Base-by-base conservation (phyloP, 2,329 filamentous ascomycete species). In the Exophiala aquamarina region DNA sequence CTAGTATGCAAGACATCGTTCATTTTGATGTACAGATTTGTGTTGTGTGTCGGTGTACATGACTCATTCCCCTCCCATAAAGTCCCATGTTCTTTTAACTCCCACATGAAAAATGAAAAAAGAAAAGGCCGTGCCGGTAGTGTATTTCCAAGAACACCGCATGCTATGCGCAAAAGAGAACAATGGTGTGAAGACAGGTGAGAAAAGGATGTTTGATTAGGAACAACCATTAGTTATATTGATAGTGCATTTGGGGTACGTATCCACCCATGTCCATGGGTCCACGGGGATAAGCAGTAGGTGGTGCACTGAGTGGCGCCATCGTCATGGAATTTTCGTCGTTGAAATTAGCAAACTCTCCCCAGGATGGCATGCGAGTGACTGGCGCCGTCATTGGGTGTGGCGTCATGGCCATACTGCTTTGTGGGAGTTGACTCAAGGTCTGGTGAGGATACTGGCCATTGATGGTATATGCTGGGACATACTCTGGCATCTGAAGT, bases 261-360 rank as follows among this genome's bases (percentile, higher is more conserved):
- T 48, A 59, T 11, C 56, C 55, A 40, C 36, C 44, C 26, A 47
- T 34, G 29, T 52, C 48, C 13, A 54, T 45, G n/a, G 37, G 41
- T 15, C 46, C 46, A 18, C 54, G 55, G 15, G 49, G 51, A 26
- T 57, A 59, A 2, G 43, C 50, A 11, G 46, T 47, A 10, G 55
- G 54, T 29, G 55, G 55, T 34, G 57, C 57, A 39, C 51, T 58
- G 20, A 54, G 49, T 5, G 66, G 52, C 3, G 60, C 47, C 13
- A 58, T 62, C 6, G 61, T 62, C 13, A 63, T 57, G 3, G 64
- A 55, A 42, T 59, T 48, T 11, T 59, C 47, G 35, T 61, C 55
- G 21, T 63, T 54, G 23, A 66, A 63, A 7, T 57, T 43, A 32
- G 64, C 64, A 50, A 68, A 63, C 5, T 72, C 68, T 26, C 23